Evolutionary conservation across 108 stramenopile species (phyloP), one percentile per base, ranked within the genome.

Genomic region (Tribonema minus): DNA sequence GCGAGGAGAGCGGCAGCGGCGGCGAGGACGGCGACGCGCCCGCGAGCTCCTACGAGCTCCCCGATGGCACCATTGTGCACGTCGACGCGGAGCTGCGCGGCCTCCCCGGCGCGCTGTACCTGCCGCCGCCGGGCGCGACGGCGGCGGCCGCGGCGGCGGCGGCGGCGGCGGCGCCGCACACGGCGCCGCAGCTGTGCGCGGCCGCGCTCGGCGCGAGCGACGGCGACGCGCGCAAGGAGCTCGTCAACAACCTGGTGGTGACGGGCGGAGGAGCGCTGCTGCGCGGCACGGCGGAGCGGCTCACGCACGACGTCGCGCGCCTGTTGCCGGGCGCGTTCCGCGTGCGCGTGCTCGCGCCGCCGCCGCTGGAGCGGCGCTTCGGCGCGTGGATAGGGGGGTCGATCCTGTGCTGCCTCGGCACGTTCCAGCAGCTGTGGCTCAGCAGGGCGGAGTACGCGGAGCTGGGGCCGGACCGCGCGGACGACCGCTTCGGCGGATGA

Each of bases 351-450:
- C 23, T 83, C 32, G 68, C 77, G 25, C 63, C 82, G 5, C 39
- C 82, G 20, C 37, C 83, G 0, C 41, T 84, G 9, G 86, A 86
- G 71, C 61, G 82, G 1, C 37, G 80, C 31, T 79, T 78, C 64
- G 61, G 80, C 54, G 61, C 81, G 23, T 86, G 86, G 86, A 84
- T 86, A 29, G 86, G 87, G 0, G 88, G 88, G 25, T 84, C 82
- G 39, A 87, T 88, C 59, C 54, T 88, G 27, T 40, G 75, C 34
- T 85, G 76, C 15, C 77, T 86, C 9, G 88, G 88, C 27, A 72
- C 85, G 0, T 88, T 88, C 72, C 88, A 87, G 74, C 86, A 88
- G 41, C 65, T 85, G 65, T 88, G 86, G 86, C 36, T 87, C n/a
- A 84, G 82, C 12, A 84, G 82, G 37, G 37, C 33, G 38, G 69